These are phyloP conservation scores for Aspergillus panamensis DNA, from an alignment of 495 filamentous ascomycete genomes.

Conservation along the genomic window DNA sequence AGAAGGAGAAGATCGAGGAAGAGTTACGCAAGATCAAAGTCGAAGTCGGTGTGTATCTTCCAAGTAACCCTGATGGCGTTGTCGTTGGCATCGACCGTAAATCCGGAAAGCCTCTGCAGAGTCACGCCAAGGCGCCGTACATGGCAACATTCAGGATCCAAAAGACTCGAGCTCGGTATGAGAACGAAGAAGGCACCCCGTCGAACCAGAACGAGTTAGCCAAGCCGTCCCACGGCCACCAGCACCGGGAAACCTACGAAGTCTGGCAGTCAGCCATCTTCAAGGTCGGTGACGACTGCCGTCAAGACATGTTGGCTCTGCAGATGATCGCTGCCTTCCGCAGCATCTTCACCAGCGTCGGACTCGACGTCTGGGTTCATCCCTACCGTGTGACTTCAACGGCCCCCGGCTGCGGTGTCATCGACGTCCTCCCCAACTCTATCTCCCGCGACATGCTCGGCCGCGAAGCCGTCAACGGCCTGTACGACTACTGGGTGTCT, in stretches of 20 bases:
- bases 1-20: conserved; percentile 99
- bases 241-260: conserved; percentile 61
- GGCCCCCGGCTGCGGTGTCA: conserved; percentile 95
- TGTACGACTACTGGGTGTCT: conserved; percentile 96
- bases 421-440: conserved; percentile 94
- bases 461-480: conserved; percentile 92
- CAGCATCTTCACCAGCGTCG: conserved; percentile 90
- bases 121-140: conserved; percentile 95
- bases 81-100: conserved; percentile 97
- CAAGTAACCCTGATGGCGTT: conserved; percentile 93
- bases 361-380: conserved; percentile 94
- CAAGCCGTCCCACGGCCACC: conserved; percentile 39
- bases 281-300: conserved; percentile 98
- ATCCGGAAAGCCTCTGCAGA: conserved; percentile 94
- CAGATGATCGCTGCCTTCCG: conserved; percentile 98
- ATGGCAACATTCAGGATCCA: conserved; percentile 98
- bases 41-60: conserved; percentile 94
- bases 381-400: conserved; percentile 98
- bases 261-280: conserved; percentile 99
- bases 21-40: conserved; percentile 95
- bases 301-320: conserved; percentile 92
- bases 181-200: conserved; percentile 22
- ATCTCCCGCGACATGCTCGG: conserved; percentile 99
- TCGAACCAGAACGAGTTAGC: conserved; percentile 51
- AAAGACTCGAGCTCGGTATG: conserved; percentile 57